Evolutionary conservation across 495 filamentous ascomycete genomes (phyloP).

Genomic region (Tirmania nivea): DNA sequence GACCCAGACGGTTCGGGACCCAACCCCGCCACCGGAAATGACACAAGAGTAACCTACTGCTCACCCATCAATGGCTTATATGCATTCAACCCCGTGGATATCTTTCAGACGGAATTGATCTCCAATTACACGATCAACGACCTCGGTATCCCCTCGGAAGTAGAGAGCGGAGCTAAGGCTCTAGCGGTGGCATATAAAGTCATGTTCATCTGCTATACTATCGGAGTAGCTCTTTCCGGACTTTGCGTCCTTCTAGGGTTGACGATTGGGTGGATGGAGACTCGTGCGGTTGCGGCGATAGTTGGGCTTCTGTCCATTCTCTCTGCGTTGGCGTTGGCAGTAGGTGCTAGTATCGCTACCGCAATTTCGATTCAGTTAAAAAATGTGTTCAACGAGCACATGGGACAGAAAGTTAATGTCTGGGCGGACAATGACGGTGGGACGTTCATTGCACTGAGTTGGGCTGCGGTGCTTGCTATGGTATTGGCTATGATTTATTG

Average conservation of each 20-base stretch:
- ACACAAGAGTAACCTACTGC: constrained; percentile 5
- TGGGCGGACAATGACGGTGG: not conserved
- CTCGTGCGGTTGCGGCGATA: not conserved
- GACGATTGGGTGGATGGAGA: not conserved
- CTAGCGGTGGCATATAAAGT: constrained; percentile 11
- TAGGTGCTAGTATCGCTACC: constrained; percentile 11
- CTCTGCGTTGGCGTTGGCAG: constrained; percentile 6
- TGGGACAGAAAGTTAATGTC: not conserved
- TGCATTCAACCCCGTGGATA: constrained; percentile 11
- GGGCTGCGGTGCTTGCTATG: constrained; percentile 10
- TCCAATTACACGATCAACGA: constrained; percentile 7
- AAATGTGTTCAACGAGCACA: constrained; percentile 10
- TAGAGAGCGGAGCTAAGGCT: constrained; percentile 4
- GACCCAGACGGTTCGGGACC: not conserved
- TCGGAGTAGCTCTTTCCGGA: constrained; percentile 9
- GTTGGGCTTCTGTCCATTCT: not conserved
- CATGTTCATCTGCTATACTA: constrained; percentile 14
- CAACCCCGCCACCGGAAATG: not conserved
- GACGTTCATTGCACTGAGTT: constrained; percentile 8
- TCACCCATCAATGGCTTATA: constrained; percentile 7
- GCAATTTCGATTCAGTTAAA: constrained; percentile 7
- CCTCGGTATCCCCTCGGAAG: constrained; percentile 11
- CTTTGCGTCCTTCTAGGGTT: constrained; percentile 8
- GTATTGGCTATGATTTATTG: constrained; percentile 10
- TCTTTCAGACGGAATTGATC: constrained; percentile 10